Percentiles rank a stretch among this genome's conserved stretches.
These are phyloP conservation scores for Austroboletus sp. DNA, from an alignment of 1,284 basidiomycete genomes.

Conservation along the genomic window DNA sequence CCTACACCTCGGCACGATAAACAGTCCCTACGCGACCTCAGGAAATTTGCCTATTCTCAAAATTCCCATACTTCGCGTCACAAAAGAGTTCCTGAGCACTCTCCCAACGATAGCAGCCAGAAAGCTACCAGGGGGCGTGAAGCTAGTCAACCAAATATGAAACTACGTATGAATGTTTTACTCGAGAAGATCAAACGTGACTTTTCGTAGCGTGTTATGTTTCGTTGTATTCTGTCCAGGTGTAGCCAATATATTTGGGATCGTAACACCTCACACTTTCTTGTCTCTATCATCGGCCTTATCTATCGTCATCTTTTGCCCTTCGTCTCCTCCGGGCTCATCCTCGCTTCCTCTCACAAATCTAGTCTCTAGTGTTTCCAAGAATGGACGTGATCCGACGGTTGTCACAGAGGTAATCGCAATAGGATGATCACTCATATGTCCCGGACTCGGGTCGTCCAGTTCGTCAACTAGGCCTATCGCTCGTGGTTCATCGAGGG, in stretches of 20 bases:
- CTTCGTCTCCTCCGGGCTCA: constrained; percentile 27
- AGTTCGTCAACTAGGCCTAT: constrained; percentile 75
- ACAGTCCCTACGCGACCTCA: constrained; percentile 50
- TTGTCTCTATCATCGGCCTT: constrained; percentile 60
- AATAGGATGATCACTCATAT: constrained; percentile 72
- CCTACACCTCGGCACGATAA: constrained; percentile 10
- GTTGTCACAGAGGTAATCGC: constrained; percentile 64
- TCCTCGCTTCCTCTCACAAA: constrained; percentile 50
- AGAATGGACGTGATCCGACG: constrained; percentile 39
- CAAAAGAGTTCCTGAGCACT: background rate
- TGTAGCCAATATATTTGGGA: background rate
- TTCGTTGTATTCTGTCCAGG: background rate
- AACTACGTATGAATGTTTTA: constrained; percentile 69
- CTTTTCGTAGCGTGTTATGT: constrained; percentile 21
- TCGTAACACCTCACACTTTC: constrained; percentile 24
- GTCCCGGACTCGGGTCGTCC: constrained; percentile 73
- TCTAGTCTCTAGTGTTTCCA: constrained; percentile 54
- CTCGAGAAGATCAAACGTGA: constrained; percentile 69
- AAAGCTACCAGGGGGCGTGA: constrained; percentile 25
- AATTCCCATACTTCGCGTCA: constrained; percentile 43
- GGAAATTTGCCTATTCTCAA: constrained; percentile 55
- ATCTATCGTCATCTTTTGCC: constrained; percentile 38
- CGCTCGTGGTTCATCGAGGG: constrained; percentile 38
- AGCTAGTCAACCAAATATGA: constrained; percentile 70
- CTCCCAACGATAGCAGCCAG: constrained; percentile 10